Evolutionary conservation across 148 eudicot genomes (phyloP), one percentile per base, ranked within the genome.

Genomic region (Linanthus parryae): DNA sequence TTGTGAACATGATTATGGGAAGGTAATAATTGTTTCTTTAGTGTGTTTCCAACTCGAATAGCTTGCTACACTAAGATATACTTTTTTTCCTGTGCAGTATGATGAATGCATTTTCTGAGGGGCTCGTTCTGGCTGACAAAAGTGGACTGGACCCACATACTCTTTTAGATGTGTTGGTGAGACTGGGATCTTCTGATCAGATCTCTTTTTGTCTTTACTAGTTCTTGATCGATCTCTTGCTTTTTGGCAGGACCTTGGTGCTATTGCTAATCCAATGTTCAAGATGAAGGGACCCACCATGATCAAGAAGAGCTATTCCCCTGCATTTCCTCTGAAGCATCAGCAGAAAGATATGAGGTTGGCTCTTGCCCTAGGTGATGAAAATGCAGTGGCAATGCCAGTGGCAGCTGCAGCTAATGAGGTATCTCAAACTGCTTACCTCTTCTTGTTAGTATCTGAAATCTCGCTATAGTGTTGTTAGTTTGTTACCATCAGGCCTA

Each of bases 91-190:
- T 40, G 39, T 71, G 75, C 85, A 94, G 99, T 48, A 82, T 84
- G 99, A 76, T 94, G 95, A 94, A 88, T 74, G 96, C 96, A 22
- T 94, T 94, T 56, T 89, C 99, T 4, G 96, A 94, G 75, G 99
- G 95, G 40, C 62, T 94, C 65, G 80, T 75, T 45, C 67, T 88
- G 80, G 77, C 99, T 48, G 95, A 88, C 55, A 80, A 68, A 64
- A 88, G 99, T 67, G 99, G 91, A 54, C 70, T 88, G 56, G 56
- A 73, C 57, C 74, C 91, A 47, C 74, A 63, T 25, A 80, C 88
- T 28, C 95, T 94, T 59, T 95, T 94, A 21, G 95, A 84, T 52
- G 92, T 82, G 21, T 61, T 94, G 88, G 98, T 87, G 69, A 84
- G 90, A 43, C 30, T 37, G 30, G 17, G 48, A 37, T 17, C 18